Percentiles rank a stretch among this genome's conserved stretches.
phyloP scores from a whole-genome alignment of 129 eudicot genomes.

The Arctium lappa region DNA sequence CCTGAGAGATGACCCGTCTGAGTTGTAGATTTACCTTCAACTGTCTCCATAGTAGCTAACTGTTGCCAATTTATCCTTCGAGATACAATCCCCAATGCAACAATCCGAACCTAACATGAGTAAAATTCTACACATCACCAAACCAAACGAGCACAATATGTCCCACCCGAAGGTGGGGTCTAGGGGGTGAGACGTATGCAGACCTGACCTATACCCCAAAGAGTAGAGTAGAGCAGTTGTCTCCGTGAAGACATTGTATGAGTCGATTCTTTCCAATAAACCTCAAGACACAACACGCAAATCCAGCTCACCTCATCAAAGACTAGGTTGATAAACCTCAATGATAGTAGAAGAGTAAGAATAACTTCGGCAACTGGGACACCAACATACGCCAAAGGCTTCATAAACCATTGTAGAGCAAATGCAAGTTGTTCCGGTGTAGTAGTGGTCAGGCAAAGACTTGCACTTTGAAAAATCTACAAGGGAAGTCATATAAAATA shows the following conservation, averaged over 20 bases:
- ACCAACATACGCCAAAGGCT: conserved; percentile 65
- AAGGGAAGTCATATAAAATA: not conserved
- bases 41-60: conserved; percentile 74
- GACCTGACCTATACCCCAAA: too few species aligned
- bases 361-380: conserved; percentile 89
- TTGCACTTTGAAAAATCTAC: conserved; percentile 93
- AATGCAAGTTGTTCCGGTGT: conserved; percentile 90
- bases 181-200: too few species aligned
- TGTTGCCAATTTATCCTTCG: conserved; percentile 87
- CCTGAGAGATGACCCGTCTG: not conserved
- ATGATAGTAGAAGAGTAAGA: conserved; percentile 74
- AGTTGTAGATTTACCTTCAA: conserved; percentile 56
- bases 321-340: conserved; percentile 81
- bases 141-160: not conserved
- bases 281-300: not conserved
- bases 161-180: too few species aligned
- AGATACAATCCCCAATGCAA: conserved; percentile 90
- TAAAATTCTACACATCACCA: not conserved
- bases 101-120: conserved; percentile 66
- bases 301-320: conserved; percentile 81
- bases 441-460: conserved; percentile 84
- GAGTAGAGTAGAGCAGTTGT: not conserved
- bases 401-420: conserved; percentile 81
- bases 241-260: not conserved
- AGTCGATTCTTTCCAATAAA: not conserved